Conservation (phyloP, 345 rosid species). For the Eutrema yunnanense region DNA sequence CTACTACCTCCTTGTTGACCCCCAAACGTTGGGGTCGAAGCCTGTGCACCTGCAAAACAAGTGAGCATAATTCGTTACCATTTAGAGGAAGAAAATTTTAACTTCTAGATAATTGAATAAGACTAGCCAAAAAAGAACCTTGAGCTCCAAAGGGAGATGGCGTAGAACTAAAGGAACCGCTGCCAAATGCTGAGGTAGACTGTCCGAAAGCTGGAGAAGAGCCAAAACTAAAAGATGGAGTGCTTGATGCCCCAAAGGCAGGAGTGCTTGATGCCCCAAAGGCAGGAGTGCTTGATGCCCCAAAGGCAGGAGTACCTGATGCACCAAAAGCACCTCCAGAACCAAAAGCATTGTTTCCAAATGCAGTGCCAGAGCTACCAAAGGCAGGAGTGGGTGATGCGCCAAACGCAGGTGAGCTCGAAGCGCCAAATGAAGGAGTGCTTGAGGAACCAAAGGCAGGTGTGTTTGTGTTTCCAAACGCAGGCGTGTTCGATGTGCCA, state of each 20-base stretch:
- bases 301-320: slow-evolving; percentile 22
- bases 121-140: slow-evolving; percentile 59
- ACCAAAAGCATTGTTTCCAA: slow-evolving; percentile 70
- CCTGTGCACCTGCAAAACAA: slow-evolving; percentile 49
- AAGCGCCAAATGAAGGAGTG: slow-evolving; percentile 34
- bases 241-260: slow-evolving; percentile 47
- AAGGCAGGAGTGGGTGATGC: slow-evolving; percentile 44
- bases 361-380: slow-evolving; percentile 59
- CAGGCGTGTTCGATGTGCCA: slow-evolving; percentile 33
- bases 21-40: slow-evolving; percentile 52
- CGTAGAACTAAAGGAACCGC: slow-evolving; percentile 49
- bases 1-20: slow-evolving; percentile 81
- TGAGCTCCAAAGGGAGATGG: slow-evolving; percentile 66
- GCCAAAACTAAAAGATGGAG: slow-evolving; percentile 56
- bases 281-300: background rate
- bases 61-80: background rate
- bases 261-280: background rate
- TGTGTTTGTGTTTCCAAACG: slow-evolving; percentile 38
- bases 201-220: slow-evolving; percentile 76
- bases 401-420: slow-evolving; percentile 50
- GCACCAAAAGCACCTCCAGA: slow-evolving; percentile 37
- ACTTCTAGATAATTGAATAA: background rate
- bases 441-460: slow-evolving; percentile 45
- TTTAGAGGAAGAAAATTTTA: background rate
- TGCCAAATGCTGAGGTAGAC: slow-evolving; percentile 59